Percentiles rank a stretch among this genome's conserved stretches.
These are phyloP conservation scores for Ormosia semicastrata DNA, from an alignment of 306 rosid genomes.

Conservation along the genomic window DNA sequence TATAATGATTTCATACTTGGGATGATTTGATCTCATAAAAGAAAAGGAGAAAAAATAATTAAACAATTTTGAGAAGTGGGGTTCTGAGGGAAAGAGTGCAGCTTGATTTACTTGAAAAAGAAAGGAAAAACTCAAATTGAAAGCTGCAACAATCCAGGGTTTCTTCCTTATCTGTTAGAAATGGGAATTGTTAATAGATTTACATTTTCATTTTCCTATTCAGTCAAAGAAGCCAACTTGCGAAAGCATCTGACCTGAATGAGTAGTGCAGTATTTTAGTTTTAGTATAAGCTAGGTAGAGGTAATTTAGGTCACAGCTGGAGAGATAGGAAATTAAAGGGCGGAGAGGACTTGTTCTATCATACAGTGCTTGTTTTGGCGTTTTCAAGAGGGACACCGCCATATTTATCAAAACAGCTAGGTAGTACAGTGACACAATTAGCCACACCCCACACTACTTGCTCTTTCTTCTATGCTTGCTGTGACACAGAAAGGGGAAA, in stretches of 20 bases:
- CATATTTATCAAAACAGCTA: slow-evolving; percentile 18
- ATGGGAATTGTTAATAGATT: slow-evolving; percentile 22
- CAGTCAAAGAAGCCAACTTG: slow-evolving; percentile 11
- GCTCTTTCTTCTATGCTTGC: slow-evolving; percentile 20
- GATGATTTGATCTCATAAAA: neutral
- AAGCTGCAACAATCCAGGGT: neutral
- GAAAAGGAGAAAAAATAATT: too few relatives aligned
- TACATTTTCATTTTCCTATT: neutral
- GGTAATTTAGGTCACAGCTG: slow-evolving; percentile 26
- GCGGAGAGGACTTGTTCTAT: slow-evolving; percentile 50
- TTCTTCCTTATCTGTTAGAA: neutral
- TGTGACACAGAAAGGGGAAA: neutral
- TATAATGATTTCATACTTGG: neutral
- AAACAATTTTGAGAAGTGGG: neutral
- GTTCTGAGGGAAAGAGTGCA: neutral
- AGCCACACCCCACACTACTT: slow-evolving; percentile 11
- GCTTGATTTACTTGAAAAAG: neutral
- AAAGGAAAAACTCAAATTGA: slow-evolving; percentile 10
- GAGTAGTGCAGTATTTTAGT: neutral
- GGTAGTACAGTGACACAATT: slow-evolving; percentile 22
- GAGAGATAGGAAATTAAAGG: slow-evolving; percentile 38
- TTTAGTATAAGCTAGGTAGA: slow-evolving; percentile 34
- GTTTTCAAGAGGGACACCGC: slow-evolving; percentile 32
- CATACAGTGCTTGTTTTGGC: slow-evolving; percentile 46
- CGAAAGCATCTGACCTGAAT: neutral